Evolutionary conservation across 2,329 filamentous ascomycete species (phyloP).

Genomic region (Microsporum ferrugineum): DNA sequence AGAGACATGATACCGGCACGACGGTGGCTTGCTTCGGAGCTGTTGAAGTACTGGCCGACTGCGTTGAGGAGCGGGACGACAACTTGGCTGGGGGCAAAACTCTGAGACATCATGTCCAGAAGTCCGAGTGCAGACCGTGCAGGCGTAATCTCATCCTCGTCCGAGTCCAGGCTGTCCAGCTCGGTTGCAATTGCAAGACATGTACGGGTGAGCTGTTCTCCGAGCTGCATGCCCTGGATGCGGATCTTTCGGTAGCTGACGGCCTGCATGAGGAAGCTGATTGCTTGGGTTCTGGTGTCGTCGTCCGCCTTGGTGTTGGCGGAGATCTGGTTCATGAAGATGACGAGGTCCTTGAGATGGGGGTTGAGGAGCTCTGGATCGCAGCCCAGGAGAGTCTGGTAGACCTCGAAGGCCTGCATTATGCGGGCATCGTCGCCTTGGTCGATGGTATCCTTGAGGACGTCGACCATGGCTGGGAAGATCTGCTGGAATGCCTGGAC

Average conservation of each 20-base stretch:
- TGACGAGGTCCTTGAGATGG: slow-evolving; percentile 80
- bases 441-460: slow-evolving; percentile 74
- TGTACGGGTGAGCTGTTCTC: slow-evolving; percentile 75
- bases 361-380: slow-evolving; percentile 71
- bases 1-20: slow-evolving; percentile 85
- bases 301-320: slow-evolving; percentile 66
- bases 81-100: slow-evolving; percentile 84
- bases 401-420: slow-evolving; percentile 87
- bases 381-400: slow-evolving; percentile 87
- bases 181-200: slow-evolving; percentile 83
- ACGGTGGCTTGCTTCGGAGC: slow-evolving; percentile 63
- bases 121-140: slow-evolving; percentile 74
- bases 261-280: slow-evolving; percentile 87
- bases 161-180: slow-evolving; percentile 54
- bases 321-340: slow-evolving; percentile 86
- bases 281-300: slow-evolving; percentile 76
- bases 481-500: slow-evolving; percentile 66
- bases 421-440: slow-evolving; percentile 73
- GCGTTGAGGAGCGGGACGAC: slow-evolving; percentile 83
- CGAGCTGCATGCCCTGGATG: slow-evolving; percentile 80
- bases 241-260: slow-evolving; percentile 91
- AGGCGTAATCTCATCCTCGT: slow-evolving; percentile 78
- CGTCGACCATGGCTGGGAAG: slow-evolving; percentile 76
- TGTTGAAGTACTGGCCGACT: slow-evolving; percentile 68
- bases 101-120: slow-evolving; percentile 77